phyloP scores from a whole-genome alignment of 169 alveolate species.

The Perkinsus chesapeaki region DNA sequence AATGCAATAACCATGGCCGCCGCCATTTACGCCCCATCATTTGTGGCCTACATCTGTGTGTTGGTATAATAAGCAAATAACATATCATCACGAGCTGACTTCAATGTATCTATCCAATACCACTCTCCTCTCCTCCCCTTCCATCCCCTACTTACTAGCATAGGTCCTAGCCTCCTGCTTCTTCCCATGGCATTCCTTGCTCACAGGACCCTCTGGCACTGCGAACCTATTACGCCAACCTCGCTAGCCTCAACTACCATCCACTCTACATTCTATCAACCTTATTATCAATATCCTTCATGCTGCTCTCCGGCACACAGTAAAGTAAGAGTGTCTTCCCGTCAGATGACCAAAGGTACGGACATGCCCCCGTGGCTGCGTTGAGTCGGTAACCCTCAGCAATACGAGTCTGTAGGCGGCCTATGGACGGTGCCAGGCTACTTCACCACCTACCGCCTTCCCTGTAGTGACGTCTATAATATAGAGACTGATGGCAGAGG shows the following conservation, averaged over 20 bases:
- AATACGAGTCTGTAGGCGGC: not conserved
- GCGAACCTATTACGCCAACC: not conserved
- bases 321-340: not conserved
- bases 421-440: not conserved
- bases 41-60: not conserved
- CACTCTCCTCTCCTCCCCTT: not conserved
- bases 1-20: too few relatives aligned
- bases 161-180: not conserved
- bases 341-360: not conserved
- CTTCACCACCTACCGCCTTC: not conserved
- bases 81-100: not conserved
- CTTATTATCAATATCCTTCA: not conserved
- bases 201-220: not conserved
- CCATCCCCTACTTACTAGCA: not conserved
- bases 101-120: not conserved
- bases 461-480: not conserved
- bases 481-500: not conserved
- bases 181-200: not conserved
- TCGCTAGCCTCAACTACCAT: not conserved
- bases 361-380: not conserved
- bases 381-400: not conserved
- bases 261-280: not conserved
- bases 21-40: too few relatives aligned
- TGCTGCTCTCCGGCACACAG: not conserved
- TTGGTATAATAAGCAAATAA: not conserved